phyloP scores from a whole-genome alignment of 164 flowering plant genomes.

The Dillenia turbinata region DNA sequence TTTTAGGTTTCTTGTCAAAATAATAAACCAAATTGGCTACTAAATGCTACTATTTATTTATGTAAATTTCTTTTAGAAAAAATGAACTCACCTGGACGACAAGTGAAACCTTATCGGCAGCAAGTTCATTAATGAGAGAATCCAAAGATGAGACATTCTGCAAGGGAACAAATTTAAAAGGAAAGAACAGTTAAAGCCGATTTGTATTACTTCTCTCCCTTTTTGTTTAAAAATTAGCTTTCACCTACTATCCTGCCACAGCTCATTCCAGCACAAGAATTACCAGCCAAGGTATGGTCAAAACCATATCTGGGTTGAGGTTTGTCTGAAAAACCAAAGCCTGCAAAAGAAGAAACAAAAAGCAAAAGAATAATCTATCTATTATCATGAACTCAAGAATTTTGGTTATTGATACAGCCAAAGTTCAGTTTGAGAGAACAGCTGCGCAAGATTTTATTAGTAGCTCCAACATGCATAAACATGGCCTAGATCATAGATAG shows the following conservation, averaged over 20 bases:
- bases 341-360: slow-evolving; percentile 29
- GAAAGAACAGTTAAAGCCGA: neutral
- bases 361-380: neutral
- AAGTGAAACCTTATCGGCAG: slow-evolving; percentile 50
- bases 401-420: too few relatives aligned
- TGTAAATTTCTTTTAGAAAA: neutral
- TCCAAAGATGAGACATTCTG: slow-evolving; percentile 83
- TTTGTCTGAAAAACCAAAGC: slow-evolving; percentile 98
- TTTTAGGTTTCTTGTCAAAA: slow-evolving; percentile 1
- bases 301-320: slow-evolving; percentile 94
- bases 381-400: too few relatives aligned
- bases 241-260: too few relatives aligned
- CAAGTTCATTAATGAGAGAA: slow-evolving; percentile 55
- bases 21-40: neutral
- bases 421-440: too few relatives aligned
- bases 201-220: too few relatives aligned
- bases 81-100: slow-evolving; percentile 75
- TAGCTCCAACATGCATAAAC: too few relatives aligned
- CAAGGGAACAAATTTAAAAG: slow-evolving; percentile 6
- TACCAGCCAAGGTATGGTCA: slow-evolving; percentile 89
- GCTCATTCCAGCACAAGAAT: neutral
- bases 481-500: too few relatives aligned
- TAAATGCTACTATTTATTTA: neutral
- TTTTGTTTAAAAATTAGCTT: too few relatives aligned
- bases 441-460: too few relatives aligned